Conservation (phyloP, 352 stramenopile genomes). For the Globisporangium cystogenes region DNA sequence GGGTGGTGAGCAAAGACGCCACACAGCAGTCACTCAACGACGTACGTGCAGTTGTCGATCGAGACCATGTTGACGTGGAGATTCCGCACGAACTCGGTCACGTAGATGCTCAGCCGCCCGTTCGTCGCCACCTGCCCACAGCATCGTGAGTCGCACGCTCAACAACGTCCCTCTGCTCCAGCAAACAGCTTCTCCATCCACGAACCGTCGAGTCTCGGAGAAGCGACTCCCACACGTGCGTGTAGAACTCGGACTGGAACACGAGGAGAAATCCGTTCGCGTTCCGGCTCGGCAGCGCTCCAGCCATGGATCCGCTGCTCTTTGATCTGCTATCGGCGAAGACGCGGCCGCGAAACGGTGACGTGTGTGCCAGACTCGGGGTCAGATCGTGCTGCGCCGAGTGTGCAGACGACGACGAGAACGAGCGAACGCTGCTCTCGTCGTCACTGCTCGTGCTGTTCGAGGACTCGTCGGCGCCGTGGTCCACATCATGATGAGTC, state of each 20-base stretch:
- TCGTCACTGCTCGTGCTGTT: constrained; percentile 39
- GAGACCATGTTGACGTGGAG: constrained; percentile 40
- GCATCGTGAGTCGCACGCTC: background rate
- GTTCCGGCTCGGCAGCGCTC: constrained; percentile 24
- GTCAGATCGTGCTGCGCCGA: constrained; percentile 3
- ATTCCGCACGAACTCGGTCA: constrained; percentile 63
- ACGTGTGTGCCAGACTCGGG: constrained; percentile 7
- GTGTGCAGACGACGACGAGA: constrained; percentile 2
- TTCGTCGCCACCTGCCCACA: constrained; percentile 25
- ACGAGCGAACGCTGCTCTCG: constrained; percentile 10
- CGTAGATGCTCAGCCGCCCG: constrained; percentile 42
- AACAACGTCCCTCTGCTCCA: background rate
- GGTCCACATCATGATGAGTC: constrained; percentile 22
- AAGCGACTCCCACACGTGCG: constrained; percentile 44
- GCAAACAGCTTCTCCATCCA: background rate
- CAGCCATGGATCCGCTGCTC: background rate
- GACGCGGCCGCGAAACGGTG: constrained; percentile 10
- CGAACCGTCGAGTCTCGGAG: constrained; percentile 36
- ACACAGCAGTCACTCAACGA: background rate
- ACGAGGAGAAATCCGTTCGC: constrained; percentile 36
- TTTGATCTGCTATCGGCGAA: constrained; percentile 4
- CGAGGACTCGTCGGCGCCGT: constrained; percentile 22
- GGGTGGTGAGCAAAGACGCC: background rate
- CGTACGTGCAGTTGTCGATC: constrained; percentile 61
- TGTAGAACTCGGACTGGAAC: constrained; percentile 53